Base-by-base conservation (phyloP, 345 rosid genomes). In the Draba incana region DNA sequence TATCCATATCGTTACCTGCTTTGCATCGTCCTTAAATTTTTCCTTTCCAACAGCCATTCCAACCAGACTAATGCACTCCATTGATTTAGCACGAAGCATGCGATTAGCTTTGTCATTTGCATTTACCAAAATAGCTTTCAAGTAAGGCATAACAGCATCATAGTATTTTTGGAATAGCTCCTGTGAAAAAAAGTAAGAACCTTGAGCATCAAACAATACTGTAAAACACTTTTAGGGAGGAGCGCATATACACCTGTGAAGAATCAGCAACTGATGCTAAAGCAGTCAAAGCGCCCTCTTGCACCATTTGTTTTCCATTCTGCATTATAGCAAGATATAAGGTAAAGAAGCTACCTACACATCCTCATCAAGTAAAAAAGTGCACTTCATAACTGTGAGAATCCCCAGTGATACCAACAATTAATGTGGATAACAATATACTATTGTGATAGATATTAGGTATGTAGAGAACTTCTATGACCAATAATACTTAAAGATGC, bases 11-110 rank as follows among this genome's bases (percentile, higher is more conserved):
- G 23, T 51, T 70, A 85, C 92, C 92, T 87, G 89, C 62, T 85
- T 85, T 25, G 88, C 90, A 41, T 87, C 93, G 46, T 78, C 81
- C 78, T 82, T 83, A 56, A 87, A 87, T 69, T 85, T 85, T 27
- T 84, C 83, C 71, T 85, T 87, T 60, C 93, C 93, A 70, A 87
- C 93, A 59, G 90, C 93, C 93, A 87, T 85, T 45, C 88, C 90
- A 44, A 87, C 88, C 74, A 85, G 74, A 82, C 90, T 87, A 53
- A 87, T 83, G 82, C 93, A 87, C 66, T 85, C 93, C 90, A 87
- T 87, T 41, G 90, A 78, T 70, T 83, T 87, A 55, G 90, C 92
- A 58, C 88, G 92, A 57, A 87, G 85, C 90, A 87, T 85, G 24
- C 90, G 81, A 57, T 85, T 85, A 45, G 89, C 79, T 73, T 66